phyloP scores from a whole-genome alignment of 148 eudicot species.

The Persicaria maculosa region DNA sequence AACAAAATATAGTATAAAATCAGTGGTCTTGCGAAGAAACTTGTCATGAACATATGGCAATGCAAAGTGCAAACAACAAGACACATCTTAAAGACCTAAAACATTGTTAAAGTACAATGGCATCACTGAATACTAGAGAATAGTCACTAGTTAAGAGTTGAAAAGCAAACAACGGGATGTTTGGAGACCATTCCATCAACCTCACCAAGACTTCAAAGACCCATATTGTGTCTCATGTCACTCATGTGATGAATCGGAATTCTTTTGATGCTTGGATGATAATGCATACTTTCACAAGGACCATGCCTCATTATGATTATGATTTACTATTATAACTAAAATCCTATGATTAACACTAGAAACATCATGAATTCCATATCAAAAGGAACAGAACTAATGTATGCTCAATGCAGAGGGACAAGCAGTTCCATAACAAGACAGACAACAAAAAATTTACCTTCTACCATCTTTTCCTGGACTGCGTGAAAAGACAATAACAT shows the following conservation, averaged over 20 bases:
- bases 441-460: conserved; percentile 29
- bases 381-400: not conserved
- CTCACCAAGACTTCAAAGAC: not conserved
- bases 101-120: not conserved
- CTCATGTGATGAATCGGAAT: not conserved
- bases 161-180: not conserved
- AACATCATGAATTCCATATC: not conserved
- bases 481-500: conserved; percentile 92
- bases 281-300: not conserved
- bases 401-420: not conserved
- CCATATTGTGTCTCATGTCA: not conserved
- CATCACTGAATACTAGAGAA: not conserved
- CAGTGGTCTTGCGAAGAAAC: not conserved
- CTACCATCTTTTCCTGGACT: conserved; percentile 48
- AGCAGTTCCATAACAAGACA: not conserved
- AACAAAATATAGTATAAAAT: not conserved
- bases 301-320: not conserved
- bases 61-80: not conserved
- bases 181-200: not conserved
- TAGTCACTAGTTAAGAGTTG: not conserved
- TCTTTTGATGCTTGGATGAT: not conserved
- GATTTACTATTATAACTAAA: not conserved
- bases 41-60: not conserved
- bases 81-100: not conserved
- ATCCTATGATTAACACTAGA: not conserved